Percentiles rank a stretch among this genome's conserved stretches.
phyloP scores from a whole-genome alignment of 139 green algal species.

The Auxenochlorella protothecoides region DNA sequence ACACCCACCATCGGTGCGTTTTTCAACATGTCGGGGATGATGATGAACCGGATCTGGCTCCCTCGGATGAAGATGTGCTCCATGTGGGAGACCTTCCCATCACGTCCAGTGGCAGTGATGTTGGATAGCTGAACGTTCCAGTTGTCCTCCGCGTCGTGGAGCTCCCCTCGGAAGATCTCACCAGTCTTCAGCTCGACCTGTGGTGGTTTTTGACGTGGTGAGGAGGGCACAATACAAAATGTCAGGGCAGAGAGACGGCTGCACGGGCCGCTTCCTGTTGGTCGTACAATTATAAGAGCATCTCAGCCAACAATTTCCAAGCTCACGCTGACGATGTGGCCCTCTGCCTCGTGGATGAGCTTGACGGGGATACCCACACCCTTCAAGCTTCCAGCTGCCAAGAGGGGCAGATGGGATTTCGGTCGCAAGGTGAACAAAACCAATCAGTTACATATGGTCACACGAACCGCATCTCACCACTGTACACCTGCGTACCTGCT shows the following conservation, averaged over 20 bases:
- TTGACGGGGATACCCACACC: slow-evolving; percentile 80
- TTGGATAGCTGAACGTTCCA: slow-evolving; percentile 96
- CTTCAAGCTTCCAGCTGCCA: slow-evolving; percentile 23
- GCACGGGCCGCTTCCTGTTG: too few relatives aligned
- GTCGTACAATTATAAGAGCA: not conserved
- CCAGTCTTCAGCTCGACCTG: slow-evolving; percentile 93
- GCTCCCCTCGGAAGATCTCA: slow-evolving; percentile 88
- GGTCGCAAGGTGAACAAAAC: not conserved
- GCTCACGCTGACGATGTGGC: slow-evolving; percentile 81
- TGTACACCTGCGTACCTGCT: not conserved
- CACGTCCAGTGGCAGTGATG: slow-evolving; percentile 74
- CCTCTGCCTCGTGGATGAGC: slow-evolving; percentile 95
- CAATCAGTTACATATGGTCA: not conserved
- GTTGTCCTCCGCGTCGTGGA: slow-evolving; percentile 94
- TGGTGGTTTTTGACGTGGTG: too few relatives aligned
- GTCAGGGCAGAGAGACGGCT: not conserved
- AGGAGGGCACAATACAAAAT: not conserved
- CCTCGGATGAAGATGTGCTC: slow-evolving; percentile 85
- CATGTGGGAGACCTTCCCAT: slow-evolving; percentile 34
- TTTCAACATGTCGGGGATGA: slow-evolving; percentile 99
- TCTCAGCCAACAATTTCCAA: not conserved
- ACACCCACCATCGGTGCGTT: slow-evolving; percentile 85
- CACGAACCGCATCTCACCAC: not conserved
- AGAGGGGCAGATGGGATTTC: not conserved
- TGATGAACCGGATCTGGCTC: slow-evolving; percentile 77